Evolutionary conservation across 768 basidiomycete genomes (phyloP).

Genomic region (Mycena crocata): DNA sequence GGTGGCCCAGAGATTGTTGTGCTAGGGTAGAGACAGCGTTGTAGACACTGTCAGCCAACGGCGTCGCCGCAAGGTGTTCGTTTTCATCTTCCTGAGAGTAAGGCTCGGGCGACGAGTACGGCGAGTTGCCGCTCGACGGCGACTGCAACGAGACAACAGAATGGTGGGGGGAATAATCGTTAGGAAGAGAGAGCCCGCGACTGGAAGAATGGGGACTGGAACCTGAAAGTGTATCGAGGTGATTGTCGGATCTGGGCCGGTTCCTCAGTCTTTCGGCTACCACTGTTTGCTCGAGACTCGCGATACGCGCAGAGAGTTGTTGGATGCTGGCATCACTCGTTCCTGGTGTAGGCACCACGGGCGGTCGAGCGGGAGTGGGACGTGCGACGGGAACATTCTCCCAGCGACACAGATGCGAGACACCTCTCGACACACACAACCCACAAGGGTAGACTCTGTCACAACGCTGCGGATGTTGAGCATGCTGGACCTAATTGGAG

Average conservation of each 20-base stretch:
- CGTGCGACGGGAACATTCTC: slow-evolving; percentile 56
- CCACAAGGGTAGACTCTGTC: slow-evolving; percentile 58
- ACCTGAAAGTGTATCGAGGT: slow-evolving; percentile 30
- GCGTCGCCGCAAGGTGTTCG: slow-evolving; percentile 31
- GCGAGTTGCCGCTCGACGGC: slow-evolving; percentile 29
- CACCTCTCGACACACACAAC: slow-evolving; percentile 52
- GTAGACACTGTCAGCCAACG: slow-evolving; percentile 50
- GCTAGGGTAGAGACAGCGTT: slow-evolving; percentile 54
- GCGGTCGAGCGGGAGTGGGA: slow-evolving; percentile 55
- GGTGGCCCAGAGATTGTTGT: slow-evolving; percentile 57
- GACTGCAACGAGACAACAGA: slow-evolving; percentile 35
- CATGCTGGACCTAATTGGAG: slow-evolving; percentile 2
- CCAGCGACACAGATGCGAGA: slow-evolving; percentile 59
- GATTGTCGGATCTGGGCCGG: slow-evolving; percentile 18
- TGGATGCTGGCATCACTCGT: slow-evolving; percentile 24
- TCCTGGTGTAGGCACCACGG: slow-evolving; percentile 36
- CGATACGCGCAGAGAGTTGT: slow-evolving; percentile 44
- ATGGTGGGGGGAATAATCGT: slow-evolving; percentile 28
- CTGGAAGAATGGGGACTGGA: slow-evolving; percentile 37
- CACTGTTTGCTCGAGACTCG: slow-evolving; percentile 43
- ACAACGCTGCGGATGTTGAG: slow-evolving; percentile 56
- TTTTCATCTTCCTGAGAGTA: slow-evolving; percentile 32
- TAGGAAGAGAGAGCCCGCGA: slow-evolving; percentile 27
- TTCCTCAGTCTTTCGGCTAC: slow-evolving; percentile 27
- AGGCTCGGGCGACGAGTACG: slow-evolving; percentile 35